Conservation (phyloP, 2,329 filamentous ascomycete species). For the Dactylellina sp. region DNA sequence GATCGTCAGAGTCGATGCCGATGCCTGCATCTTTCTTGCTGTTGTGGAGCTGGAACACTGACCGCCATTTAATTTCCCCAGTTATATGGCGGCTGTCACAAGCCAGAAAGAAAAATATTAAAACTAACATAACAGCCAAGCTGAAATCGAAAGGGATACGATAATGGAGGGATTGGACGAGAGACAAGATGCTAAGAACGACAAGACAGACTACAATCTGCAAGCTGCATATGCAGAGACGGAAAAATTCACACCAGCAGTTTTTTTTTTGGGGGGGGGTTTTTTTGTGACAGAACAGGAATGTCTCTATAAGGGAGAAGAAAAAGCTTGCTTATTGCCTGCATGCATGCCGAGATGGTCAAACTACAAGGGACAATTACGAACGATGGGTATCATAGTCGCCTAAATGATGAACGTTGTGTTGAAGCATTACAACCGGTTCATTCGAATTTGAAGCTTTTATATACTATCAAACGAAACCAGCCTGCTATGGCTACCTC, state of each 20-base stretch:
- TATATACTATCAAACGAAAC: too few relatives aligned
- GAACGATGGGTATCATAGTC: not conserved
- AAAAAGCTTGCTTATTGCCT: conserved; percentile 33
- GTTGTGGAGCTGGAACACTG: not conserved
- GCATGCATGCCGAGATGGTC: conserved; percentile 38
- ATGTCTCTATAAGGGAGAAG: conserved; percentile 6
- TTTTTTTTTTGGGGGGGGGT: not conserved
- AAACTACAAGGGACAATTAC: conserved; percentile 3
- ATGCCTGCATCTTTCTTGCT: not conserved
- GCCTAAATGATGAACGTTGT: not conserved
- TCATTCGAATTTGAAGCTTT: too few relatives aligned
- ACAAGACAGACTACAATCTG: not conserved
- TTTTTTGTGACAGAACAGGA: conserved; percentile 28
- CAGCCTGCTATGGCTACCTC: too few relatives aligned
- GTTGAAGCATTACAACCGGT: too few relatives aligned
- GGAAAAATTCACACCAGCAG: not conserved
- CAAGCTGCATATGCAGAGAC: conserved; percentile 6
- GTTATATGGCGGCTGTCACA: conserved; percentile 9
- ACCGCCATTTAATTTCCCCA: not conserved
- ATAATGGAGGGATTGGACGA: not conserved
- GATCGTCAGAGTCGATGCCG: conserved; percentile 11
- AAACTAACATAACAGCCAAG: not conserved
- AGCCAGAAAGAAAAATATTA: not conserved
- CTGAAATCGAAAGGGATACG: not conserved
- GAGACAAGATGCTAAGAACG: not conserved